Evolutionary conservation across 176 grass and related monocot genomes (phyloP).

Genomic region (Zoysia japonica): DNA sequence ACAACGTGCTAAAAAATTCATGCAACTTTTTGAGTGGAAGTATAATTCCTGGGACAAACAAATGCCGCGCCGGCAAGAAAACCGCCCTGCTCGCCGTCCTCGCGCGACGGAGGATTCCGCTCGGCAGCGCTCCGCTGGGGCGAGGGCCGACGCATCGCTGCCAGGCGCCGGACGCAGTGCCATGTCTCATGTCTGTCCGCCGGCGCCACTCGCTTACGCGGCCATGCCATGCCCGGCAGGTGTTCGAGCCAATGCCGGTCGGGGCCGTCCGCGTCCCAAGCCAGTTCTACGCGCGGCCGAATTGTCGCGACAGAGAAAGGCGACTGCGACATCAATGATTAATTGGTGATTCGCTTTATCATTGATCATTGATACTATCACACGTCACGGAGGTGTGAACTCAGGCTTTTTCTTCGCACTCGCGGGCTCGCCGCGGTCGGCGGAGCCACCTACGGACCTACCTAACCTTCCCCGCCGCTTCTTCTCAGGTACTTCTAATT

Average conservation of each 20-base stretch:
- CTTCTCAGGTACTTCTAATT: neutral
- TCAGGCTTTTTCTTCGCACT: neutral
- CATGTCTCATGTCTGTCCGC: neutral
- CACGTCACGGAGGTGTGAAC: neutral
- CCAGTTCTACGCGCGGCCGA: neutral
- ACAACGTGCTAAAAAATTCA: too few species aligned
- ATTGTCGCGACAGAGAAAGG: neutral
- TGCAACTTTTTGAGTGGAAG: too few species aligned
- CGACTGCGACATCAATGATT: too few species aligned
- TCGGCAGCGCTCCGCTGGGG: neutral
- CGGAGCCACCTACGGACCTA: neutral
- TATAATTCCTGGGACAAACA: neutral
- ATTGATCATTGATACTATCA: too few species aligned
- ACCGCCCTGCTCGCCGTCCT: neutral
- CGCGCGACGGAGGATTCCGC: neutral
- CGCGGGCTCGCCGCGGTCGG: neutral
- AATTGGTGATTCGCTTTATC: too few species aligned
- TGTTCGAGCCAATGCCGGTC: conserved; percentile 4
- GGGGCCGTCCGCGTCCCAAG: neutral
- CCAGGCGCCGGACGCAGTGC: too few species aligned
- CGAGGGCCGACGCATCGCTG: neutral
- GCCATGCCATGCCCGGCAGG: neutral
- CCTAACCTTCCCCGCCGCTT: neutral
- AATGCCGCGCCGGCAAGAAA: neutral
- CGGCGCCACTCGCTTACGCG: neutral